Evolutionary conservation across 1,139 yeast species (phyloP).

Genomic region (Kodamaea sp.): DNA sequence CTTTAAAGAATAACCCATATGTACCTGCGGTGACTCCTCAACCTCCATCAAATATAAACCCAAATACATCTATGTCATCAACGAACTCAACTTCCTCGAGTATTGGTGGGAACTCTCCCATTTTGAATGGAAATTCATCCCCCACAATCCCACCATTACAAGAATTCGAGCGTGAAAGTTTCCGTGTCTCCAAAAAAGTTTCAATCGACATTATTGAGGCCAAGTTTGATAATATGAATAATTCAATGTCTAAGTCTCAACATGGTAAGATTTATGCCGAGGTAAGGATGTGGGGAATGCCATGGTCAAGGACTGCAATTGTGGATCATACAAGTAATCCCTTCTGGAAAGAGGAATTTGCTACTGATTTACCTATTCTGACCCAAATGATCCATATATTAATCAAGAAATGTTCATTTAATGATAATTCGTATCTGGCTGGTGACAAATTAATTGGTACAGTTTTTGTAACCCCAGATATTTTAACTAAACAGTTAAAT

Average conservation of each 20-base stretch:
- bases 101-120: constrained; percentile 1
- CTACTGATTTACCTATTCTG: constrained; percentile 53
- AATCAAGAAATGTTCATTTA: constrained; percentile 38
- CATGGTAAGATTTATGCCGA: constrained; percentile 53
- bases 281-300: constrained; percentile 60
- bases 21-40: neutral
- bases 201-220: constrained; percentile 67
- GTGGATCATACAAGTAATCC: constrained; percentile 50
- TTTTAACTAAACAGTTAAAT: constrained; percentile 37
- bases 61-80: neutral
- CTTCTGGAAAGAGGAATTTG: constrained; percentile 70
- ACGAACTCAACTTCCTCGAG: neutral
- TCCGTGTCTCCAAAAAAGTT: constrained; percentile 56
- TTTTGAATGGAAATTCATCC: constrained; percentile 7
- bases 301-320: constrained; percentile 67
- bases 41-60: neutral
- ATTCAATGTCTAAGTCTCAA: constrained; percentile 10
- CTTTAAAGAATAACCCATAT: neutral
- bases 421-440: constrained; percentile 21
- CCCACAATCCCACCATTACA: constrained; percentile 11
- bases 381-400: constrained; percentile 52
- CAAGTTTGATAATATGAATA: constrained; percentile 36
- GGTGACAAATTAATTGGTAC: constrained; percentile 49
- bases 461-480: constrained; percentile 54
- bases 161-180: constrained; percentile 31